Percentiles rank a stretch among this genome's conserved stretches.
These are phyloP conservation scores for Collariella sp. DNA, from an alignment of 495 filamentous ascomycete genomes.

Conservation along the genomic window DNA sequence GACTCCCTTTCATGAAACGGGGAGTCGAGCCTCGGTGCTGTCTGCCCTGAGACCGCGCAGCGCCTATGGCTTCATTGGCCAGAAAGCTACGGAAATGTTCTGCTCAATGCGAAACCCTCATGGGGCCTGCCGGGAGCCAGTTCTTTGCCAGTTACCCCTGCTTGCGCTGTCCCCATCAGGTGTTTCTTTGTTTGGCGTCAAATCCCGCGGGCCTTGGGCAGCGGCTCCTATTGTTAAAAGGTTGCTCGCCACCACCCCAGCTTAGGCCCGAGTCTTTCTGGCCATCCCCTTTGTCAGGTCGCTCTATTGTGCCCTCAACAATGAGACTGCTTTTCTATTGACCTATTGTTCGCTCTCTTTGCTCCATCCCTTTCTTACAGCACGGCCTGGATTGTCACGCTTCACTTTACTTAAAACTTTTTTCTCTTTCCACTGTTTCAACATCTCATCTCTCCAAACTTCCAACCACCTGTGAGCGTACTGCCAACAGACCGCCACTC, in stretches of 20 bases:
- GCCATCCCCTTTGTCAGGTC: slow-evolving; percentile 8
- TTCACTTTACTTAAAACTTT: not conserved
- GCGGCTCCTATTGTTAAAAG: slow-evolving; percentile 14
- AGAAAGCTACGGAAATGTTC: slow-evolving; percentile 17
- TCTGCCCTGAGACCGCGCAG: slow-evolving; percentile 15
- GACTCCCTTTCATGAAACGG: slow-evolving; percentile 16
- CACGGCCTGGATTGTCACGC: slow-evolving; percentile 7
- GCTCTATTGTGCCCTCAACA: slow-evolving; percentile 13
- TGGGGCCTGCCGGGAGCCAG: slow-evolving; percentile 13
- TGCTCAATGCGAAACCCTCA: slow-evolving; percentile 28
- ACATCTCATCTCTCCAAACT: slow-evolving; percentile 1
- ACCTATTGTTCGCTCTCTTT: slow-evolving; percentile 12
- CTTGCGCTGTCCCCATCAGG: not conserved
- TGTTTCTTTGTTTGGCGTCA: slow-evolving; percentile 2
- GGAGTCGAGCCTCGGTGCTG: not conserved
- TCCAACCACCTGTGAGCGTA: not conserved
- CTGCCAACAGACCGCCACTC: slow-evolving; percentile 8
- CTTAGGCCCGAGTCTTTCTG: not conserved
- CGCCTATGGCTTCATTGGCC: slow-evolving; percentile 32
- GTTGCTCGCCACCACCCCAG: slow-evolving; percentile 2
- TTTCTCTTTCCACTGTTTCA: not conserved
- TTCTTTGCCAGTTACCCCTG: slow-evolving; percentile 17
- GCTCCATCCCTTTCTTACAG: not conserved
- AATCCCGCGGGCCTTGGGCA: not conserved
- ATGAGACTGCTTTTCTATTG: slow-evolving; percentile 14